Evolutionary conservation across 2,329 filamentous ascomycete species (phyloP), one percentile per base, ranked within the genome.

Genomic region (Colletotrichum sojae): DNA sequence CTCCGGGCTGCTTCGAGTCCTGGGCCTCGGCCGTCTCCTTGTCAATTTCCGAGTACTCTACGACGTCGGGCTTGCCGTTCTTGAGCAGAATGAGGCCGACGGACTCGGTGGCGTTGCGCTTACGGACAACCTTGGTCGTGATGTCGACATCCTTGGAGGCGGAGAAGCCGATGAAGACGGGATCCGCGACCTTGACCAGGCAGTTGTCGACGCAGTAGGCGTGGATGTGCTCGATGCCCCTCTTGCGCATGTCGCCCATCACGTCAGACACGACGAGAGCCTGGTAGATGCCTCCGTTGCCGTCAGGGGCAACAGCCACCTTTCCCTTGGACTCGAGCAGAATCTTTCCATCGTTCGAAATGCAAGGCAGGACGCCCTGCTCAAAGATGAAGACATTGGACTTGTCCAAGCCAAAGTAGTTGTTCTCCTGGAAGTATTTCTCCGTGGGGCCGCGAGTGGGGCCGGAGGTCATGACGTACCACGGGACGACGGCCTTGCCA

Each of bases 401-500:
- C 82, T 93, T 89, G 73, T 91, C 87, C 69, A 99, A 84, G 6
- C 96, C 96, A 80, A 99, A 99, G 86, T 94, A 98, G 67, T 89
- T 89, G 85, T 98, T 88, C 81, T 97, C 87, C 79, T 92, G 84
- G 82, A 99, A 98, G 85, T 96, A 99, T 71, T 92, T 86, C 85
- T 97, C 93, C n/a, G 96, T 99, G 48, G 95, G 94, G 71, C 90
- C 90, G 73, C 95, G 90, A 8, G 96, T 99, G 53, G 96, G 96
- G 5, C 96, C 96, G 76, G 94, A 97, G 76, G 96, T 99, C 96
- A 99, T 99, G 81, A 99, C 94, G 83, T 99, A 99, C 96, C 96
- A 99, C 13, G 96, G 96, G 49, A 98, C 91, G 39, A 92, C 85
- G 51, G 90, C 89, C 56, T 84, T 84, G 70, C 83, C 73, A 16